These are phyloP conservation scores for Candida pini DNA, from an alignment of 805 yeast genomes.

Conservation along the genomic window DNA sequence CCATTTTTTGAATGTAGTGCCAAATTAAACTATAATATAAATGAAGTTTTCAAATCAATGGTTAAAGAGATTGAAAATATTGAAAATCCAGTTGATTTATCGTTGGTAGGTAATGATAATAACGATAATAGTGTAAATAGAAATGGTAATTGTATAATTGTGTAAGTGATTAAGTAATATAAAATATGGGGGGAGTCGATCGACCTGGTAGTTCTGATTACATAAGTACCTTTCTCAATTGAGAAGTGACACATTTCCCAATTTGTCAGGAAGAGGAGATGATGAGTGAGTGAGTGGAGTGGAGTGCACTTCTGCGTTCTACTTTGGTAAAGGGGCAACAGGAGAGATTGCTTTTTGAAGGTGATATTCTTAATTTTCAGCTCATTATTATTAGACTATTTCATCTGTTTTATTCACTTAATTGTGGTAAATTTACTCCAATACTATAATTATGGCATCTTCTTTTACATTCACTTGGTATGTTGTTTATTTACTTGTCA, in stretches of 20 bases:
- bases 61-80: conserved; percentile 50
- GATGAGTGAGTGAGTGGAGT: too few species aligned
- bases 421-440: too few species aligned
- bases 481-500: conserved; percentile 10
- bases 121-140: not conserved
- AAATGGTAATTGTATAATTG: not conserved
- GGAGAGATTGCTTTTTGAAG: too few species aligned
- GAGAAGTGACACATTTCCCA: not conserved
- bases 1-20: conserved; percentile 46
- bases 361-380: too few species aligned
- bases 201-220: too few species aligned
- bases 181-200: not conserved
- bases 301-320: too few species aligned
- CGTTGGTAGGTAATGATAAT: conserved; percentile 5
- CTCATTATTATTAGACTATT: too few species aligned
- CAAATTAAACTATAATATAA: conserved; percentile 39
- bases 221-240: too few species aligned
- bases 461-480: conserved; percentile 23
- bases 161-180: not conserved
- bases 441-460: conserved; percentile 17
- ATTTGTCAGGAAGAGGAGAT: not conserved
- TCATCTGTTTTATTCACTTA: too few species aligned
- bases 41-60: conserved; percentile 53
- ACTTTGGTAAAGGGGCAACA: too few species aligned
- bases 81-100: conserved; percentile 8